Conservation (phyloP, 2,329 filamentous ascomycete genomes). For the Aspergillus unguis region DNA sequence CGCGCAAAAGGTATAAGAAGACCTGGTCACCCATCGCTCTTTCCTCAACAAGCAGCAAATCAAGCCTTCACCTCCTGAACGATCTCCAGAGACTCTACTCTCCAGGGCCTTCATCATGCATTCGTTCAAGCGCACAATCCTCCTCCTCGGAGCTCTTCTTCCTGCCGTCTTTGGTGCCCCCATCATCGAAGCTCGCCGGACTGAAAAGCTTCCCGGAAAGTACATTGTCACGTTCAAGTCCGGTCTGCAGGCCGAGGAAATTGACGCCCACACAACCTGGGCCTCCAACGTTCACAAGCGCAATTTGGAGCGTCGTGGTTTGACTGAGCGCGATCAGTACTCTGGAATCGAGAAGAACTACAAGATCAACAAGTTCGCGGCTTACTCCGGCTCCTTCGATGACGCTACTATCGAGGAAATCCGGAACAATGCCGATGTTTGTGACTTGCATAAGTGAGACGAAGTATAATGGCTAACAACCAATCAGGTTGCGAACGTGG, state of each 20-base stretch:
- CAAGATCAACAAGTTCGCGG: constrained; percentile 43
- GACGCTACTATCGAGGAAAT: constrained; percentile 41
- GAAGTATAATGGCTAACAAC: constrained; percentile 7
- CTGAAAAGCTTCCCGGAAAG: constrained; percentile 20
- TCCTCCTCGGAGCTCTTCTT: constrained; percentile 23
- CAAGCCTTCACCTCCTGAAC: not conserved
- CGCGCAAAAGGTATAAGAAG: constrained; percentile 9
- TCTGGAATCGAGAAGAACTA: constrained; percentile 43
- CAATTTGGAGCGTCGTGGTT: constrained; percentile 16
- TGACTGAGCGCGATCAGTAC: constrained; percentile 14
- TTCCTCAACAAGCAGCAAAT: constrained; percentile 2
- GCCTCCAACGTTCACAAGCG: constrained; percentile 21
- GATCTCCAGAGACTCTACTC: not conserved
- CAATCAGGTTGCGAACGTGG: constrained; percentile 24
- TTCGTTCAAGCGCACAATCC: constrained; percentile 20
- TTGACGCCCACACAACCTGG: constrained; percentile 21
- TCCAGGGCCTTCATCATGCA: constrained; percentile 14
- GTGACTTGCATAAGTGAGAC: constrained; percentile 11
- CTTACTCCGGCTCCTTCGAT: constrained; percentile 46
- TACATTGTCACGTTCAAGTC: constrained; percentile 26
- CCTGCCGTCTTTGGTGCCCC: constrained; percentile 22
- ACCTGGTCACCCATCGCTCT: constrained; percentile 7
- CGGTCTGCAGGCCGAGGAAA: constrained; percentile 17
- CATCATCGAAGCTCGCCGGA: constrained; percentile 11
- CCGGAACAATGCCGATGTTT: constrained; percentile 34